phyloP scores from a whole-genome alignment of 73 alveolate species.

The Symbiodinium pilosum region DNA sequence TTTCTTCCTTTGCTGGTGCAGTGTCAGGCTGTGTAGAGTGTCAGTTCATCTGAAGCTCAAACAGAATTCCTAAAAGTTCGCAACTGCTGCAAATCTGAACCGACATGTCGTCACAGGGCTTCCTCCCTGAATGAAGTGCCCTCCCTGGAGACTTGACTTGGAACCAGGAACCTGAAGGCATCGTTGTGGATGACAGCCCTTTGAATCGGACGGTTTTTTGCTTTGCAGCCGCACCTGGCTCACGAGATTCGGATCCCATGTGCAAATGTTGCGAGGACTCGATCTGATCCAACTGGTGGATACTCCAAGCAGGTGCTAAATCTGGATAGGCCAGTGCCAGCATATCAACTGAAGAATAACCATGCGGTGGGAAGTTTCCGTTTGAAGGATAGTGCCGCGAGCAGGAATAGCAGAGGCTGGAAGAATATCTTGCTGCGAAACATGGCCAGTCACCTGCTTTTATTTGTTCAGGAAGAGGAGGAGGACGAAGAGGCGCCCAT shows the following conservation, averaged over 20 bases:
- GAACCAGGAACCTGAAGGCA: background rate
- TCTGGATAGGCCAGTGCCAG: conserved; percentile 36
- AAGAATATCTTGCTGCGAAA: background rate
- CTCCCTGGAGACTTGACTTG: too few relatives aligned
- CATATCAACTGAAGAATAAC: too few relatives aligned
- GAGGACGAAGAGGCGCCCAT: background rate
- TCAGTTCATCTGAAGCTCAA: too few relatives aligned
- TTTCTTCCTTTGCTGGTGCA: too few relatives aligned
- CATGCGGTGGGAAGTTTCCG: too few relatives aligned
- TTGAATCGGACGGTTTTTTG: background rate
- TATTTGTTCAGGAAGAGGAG: conserved; percentile 10
- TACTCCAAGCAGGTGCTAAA: conserved; percentile 47
- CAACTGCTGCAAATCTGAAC: background rate
- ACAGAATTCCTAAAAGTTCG: too few relatives aligned
- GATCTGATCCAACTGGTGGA: conserved; percentile 80
- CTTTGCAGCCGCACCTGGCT: background rate
- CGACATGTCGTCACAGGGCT: background rate
- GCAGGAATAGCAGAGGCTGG: background rate
- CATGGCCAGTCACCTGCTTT: background rate
- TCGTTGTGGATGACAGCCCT: conserved; percentile 49
- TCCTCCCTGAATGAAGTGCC: too few relatives aligned
- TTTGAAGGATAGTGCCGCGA: conserved; percentile 44
- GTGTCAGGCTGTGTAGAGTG: too few relatives aligned
- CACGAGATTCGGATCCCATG: background rate
- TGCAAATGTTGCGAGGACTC: background rate